Conservation (phyloP, 1,284 basidiomycete genomes). For the Tilletia walkeri region DNA sequence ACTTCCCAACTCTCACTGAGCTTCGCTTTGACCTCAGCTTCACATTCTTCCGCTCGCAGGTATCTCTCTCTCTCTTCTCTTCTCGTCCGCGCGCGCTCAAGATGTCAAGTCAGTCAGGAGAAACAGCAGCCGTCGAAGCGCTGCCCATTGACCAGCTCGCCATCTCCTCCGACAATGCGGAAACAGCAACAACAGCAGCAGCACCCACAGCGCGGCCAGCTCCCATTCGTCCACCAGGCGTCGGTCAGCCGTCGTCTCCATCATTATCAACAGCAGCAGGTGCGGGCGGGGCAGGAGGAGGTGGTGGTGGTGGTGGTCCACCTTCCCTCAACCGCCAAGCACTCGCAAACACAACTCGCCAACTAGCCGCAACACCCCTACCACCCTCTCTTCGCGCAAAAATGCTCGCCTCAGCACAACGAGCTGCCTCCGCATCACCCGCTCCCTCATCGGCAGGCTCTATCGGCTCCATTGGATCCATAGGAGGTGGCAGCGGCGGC, state of each 20-base stretch:
- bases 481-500: too few species aligned
- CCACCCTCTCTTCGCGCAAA: slow-evolving; percentile 14
- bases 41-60: too few species aligned
- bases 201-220: slow-evolving; percentile 4
- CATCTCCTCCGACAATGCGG: not conserved
- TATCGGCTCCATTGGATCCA: not conserved
- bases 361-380: not conserved
- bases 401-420: slow-evolving; percentile 16
- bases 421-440: slow-evolving; percentile 9
- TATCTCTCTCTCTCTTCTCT: too few species aligned
- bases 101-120: too few species aligned
- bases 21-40: too few species aligned
- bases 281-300: not conserved
- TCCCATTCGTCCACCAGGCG: slow-evolving; percentile 1
- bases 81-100: too few species aligned
- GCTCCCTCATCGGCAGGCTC: not conserved
- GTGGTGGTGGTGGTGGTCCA: not conserved
- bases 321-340: slow-evolving; percentile 8
- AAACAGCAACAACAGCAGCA: slow-evolving; percentile 10
- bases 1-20: too few species aligned
- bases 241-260: not conserved
- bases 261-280: not conserved
- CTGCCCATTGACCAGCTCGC: too few species aligned
- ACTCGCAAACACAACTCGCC: slow-evolving; percentile 9
- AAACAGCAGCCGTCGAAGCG: too few species aligned